Conservation (phyloP, 2,329 filamentous ascomycete genomes). For the Stemphylium vesicarium region DNA sequence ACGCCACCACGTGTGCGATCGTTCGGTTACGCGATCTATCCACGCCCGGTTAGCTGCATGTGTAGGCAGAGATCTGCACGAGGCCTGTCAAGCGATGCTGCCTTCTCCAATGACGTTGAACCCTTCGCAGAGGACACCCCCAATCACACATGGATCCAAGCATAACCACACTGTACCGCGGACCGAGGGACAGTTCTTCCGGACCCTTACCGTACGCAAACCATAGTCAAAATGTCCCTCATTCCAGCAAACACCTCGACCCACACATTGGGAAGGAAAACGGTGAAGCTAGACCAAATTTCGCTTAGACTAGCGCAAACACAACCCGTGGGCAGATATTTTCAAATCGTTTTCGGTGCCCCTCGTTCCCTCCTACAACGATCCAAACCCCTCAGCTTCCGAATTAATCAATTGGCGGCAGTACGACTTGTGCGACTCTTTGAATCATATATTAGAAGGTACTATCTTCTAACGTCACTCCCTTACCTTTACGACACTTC, state of each 20-base stretch:
- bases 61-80: slow-evolving; percentile 20
- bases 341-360: slow-evolving; percentile 16
- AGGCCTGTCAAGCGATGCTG: slow-evolving; percentile 15
- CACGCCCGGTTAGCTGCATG: slow-evolving; percentile 22
- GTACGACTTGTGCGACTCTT: slow-evolving; percentile 14
- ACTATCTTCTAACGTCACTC: slow-evolving; percentile 28
- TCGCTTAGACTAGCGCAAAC: slow-evolving; percentile 22
- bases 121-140: slow-evolving; percentile 1
- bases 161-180: neutral
- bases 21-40: slow-evolving; percentile 23
- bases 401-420: slow-evolving; percentile 24
- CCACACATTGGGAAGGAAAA: slow-evolving; percentile 11
- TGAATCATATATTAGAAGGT: slow-evolving; percentile 14
- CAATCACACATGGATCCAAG: slow-evolving; percentile 9
- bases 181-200: neutral
- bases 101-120: slow-evolving; percentile 15
- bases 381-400: slow-evolving; percentile 15
- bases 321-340: slow-evolving; percentile 20
- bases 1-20: slow-evolving; percentile 20
- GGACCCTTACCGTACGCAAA: slow-evolving; percentile 1
- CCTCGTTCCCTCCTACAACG: slow-evolving; percentile 20
- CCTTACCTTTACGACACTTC: slow-evolving; percentile 24
- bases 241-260: slow-evolving; percentile 11
- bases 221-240: slow-evolving; percentile 1
- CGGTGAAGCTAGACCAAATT: slow-evolving; percentile 16